Evolutionary conservation across 202 grass and related monocot species (phyloP).

Genomic region (Zizania palustris): DNA sequence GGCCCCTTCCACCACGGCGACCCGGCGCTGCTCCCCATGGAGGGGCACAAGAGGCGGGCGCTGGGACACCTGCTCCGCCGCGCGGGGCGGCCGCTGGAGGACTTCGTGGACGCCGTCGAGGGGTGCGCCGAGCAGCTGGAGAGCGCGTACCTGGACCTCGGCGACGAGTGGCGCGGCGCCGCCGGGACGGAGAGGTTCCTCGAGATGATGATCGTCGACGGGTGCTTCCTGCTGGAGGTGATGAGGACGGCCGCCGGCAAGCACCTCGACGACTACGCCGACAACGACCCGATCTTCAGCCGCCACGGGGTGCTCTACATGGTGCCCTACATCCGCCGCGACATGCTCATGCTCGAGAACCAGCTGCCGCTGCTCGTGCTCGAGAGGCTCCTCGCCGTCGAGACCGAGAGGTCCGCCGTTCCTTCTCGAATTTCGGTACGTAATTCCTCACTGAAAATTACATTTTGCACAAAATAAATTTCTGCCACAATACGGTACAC

Average conservation of each 20-base stretch:
- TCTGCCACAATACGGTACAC: too few relatives aligned
- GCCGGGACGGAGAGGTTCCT: conserved; percentile 34
- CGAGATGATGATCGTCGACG: conserved; percentile 45
- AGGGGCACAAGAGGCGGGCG: conserved; percentile 59
- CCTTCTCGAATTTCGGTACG: neutral
- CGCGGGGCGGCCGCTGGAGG: conserved; percentile 11
- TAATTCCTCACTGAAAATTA: neutral
- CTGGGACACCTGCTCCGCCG: conserved; percentile 54
- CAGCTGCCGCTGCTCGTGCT: conserved; percentile 46
- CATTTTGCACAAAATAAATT: too few relatives aligned
- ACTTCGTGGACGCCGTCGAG: conserved; percentile 38
- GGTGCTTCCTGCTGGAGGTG: conserved; percentile 53
- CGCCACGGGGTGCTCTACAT: conserved; percentile 36
- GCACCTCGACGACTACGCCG: neutral
- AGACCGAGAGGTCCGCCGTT: neutral
- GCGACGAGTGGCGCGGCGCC: conserved; percentile 33
- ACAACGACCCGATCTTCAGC: conserved; percentile 49
- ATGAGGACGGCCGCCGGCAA: neutral
- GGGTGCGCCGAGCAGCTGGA: conserved; percentile 32
- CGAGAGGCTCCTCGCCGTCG: conserved; percentile 3
- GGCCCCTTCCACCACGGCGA: conserved; percentile 11
- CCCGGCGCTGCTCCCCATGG: conserved; percentile 57
- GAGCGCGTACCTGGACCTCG: conserved; percentile 47
- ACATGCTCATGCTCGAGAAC: conserved; percentile 62
- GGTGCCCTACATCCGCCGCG: conserved; percentile 34